Evolutionary conservation across 371 early-diverging fungal species (phyloP), one percentile per base, ranked within the genome.

Genomic region (Chytridium lagenaria): DNA sequence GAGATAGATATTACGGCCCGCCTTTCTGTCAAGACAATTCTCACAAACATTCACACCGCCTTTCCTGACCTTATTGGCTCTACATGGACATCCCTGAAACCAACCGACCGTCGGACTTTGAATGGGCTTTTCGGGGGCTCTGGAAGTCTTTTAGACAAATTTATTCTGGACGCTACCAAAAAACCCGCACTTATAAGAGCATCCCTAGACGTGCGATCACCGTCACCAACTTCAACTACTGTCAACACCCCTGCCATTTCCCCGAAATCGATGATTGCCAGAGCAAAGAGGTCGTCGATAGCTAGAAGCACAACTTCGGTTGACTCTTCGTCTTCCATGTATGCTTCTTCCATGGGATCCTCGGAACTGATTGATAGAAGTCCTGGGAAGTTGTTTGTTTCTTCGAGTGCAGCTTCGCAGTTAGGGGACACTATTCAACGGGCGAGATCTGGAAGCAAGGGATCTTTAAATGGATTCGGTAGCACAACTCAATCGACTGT

Each of bases 51-150:
- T n/a, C 68, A 74, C 23, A 49, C 28, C 10, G 34, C 52, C 12
- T 55, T 52, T 15, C 59, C 68, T 15, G 74, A 75, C 2, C 36
- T 51, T 2, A 72, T 79, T 69, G 70, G 71, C 71, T 33, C 40
- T 30, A 63, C 51, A 2, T 68, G 68, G 69, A 37, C 66, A 10
- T 19, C 55, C 16, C 44, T 74, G n/a, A 74, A 74, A 31, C 39
- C 68, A 1, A 26, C 51, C 19, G 79, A 79, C 55, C 63, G 68
- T n/a, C 59, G 64, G n/a, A 50, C 52, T 0, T 50, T 76, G 23
- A 76, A 73, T 50, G 31, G 63, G 2, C 31, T 78, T 26, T 78
- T 78, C 59, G 73, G 70, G 36, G 16, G 69, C 63, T 31, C 67
- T 68, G 10, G 5, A 59, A 34, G 34, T 55, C 40, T 22, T 33